Base-by-base conservation (phyloP, 495 filamentous ascomycete species). In the Xylaria cubensis region DNA sequence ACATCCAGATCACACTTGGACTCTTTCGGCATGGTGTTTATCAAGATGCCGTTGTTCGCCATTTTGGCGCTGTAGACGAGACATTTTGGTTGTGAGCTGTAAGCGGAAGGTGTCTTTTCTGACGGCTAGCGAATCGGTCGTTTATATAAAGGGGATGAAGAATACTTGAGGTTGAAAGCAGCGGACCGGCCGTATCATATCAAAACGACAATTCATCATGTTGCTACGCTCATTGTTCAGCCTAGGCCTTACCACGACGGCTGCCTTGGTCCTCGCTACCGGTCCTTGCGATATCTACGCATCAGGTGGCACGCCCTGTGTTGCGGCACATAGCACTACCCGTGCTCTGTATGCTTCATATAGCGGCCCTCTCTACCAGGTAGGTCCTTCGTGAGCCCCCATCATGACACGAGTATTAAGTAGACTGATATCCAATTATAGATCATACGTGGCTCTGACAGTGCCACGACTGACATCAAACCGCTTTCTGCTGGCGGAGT, bases 271-370 rank as follows among this genome's bases (percentile, higher is more conserved):
- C 7, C 24, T 44, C 51, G 72, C 77, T 15, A 85, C 86, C 64
- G 86, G 80, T 19, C 86, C 87, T 39, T 89, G 87, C 67, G 87
- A 89, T 67, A 80, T 89, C 72, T 89, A 88, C 69, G 63, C 63
- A 65, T 65, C 63, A n/a, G 63, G 63, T 44, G 63, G 63, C 44
- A 51, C 63, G 15, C 63, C 63, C 29, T 65, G 63, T 29, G 63
- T 65, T 51, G 63, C 63, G 29, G 63, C 63, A 34, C 63, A 65
- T 26, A 65, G 63, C 36, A 65, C 63, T 36, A 65, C 63, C 15
- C 63, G 63, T 65, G 42, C 63, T 51, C 74, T 89, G 21, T 89
- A 88, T 75, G 81, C 76, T 64, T 75, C 80, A 63, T 89, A 82
- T 74, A 79, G 36, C 32, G 85, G 86, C 41, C 51, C 83, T 3